Percentiles rank a stretch among this genome's conserved stretches.
These are phyloP conservation scores for Apiospora saccharicola DNA, from an alignment of 2,329 filamentous ascomycete species.

Conservation along the genomic window DNA sequence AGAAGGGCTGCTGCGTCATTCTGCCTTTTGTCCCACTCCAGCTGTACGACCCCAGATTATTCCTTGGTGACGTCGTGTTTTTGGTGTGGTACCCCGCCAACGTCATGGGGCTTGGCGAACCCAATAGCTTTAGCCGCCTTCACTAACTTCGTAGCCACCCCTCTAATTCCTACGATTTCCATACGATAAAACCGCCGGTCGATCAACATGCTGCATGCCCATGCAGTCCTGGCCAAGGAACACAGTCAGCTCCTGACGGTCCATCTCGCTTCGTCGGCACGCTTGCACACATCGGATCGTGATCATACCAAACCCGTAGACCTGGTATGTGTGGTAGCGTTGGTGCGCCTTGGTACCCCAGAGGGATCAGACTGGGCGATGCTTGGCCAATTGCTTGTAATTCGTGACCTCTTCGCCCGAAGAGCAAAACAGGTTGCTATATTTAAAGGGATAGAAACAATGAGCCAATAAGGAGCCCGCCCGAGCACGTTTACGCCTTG, in stretches of 20 bases:
- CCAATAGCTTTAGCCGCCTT: no score
- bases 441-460: neutral
- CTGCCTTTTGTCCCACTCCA: neutral
- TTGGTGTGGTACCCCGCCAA: constrained; percentile 5
- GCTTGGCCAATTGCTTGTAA: constrained; percentile 9
- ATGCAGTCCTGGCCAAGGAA: neutral
- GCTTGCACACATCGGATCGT: neutral
- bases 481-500: neutral
- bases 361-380: neutral
- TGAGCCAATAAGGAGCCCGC: neutral
- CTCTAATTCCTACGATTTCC: no score
- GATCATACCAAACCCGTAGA: neutral
- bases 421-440: constrained; percentile 10
- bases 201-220: neutral
- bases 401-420: neutral
- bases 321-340: neutral
- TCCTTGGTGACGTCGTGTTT: constrained; percentile 14
- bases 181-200: neutral
- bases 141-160: no score
- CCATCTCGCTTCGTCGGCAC: constrained; percentile 12
- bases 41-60: constrained; percentile 16
- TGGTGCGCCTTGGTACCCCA: constrained; percentile 13
- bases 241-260: neutral
- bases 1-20: neutral
- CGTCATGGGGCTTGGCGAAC: constrained; percentile 18